A percentile compares a stretch with the other conserved stretches of the same genome.
Evolutionary conservation across 2,329 filamentous ascomycete species (phyloP).

Genomic region (Scolecobasidium constrictum): DNA sequence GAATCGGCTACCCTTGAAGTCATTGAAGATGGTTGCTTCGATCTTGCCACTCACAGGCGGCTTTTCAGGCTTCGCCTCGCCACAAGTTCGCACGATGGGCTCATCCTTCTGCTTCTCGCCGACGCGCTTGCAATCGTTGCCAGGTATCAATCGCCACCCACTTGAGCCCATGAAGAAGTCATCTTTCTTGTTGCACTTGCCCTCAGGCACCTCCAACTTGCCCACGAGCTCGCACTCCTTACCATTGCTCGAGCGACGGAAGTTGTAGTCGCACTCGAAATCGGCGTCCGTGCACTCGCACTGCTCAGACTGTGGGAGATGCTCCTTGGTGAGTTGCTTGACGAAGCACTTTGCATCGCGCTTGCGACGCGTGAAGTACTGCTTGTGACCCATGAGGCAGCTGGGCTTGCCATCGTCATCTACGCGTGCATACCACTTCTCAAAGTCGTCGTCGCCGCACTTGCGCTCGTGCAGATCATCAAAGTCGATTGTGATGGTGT

Average conservation of each 20-base stretch:
- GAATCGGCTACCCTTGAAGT: conserved; percentile 52
- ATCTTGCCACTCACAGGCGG: conserved; percentile 61
- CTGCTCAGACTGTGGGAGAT: conserved; percentile 54
- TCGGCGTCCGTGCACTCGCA: conserved; percentile 78
- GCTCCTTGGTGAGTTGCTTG: conserved; percentile 73
- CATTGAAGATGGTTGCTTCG: conserved; percentile 41
- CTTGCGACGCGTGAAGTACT: conserved; percentile 77
- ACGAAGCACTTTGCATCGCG: conserved; percentile 83
- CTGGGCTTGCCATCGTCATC: conserved; percentile 70
- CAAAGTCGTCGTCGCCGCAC: conserved; percentile 68
- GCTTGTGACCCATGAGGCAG: conserved; percentile 93
- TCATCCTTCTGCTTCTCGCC: conserved; percentile 32
- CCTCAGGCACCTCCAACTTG: conserved; percentile 55
- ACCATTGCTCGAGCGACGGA: conserved; percentile 54
- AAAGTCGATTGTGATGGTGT: conserved; percentile 74
- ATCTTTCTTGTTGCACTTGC: conserved; percentile 58
- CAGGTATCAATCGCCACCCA: conserved; percentile 83
- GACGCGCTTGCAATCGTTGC: conserved; percentile 34
- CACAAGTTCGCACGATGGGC: conserved; percentile 29
- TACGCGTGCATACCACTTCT: conserved; percentile 77
- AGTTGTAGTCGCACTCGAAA: conserved; percentile 97
- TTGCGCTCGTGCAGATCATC: conserved; percentile 66
- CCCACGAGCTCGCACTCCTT: conserved; percentile 58
- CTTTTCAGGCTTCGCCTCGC: conserved; percentile 41
- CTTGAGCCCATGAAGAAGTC: conserved; percentile 76